A percentile compares a stretch with the other conserved stretches of the same genome.
Conservation (phyloP, 192 early-diverging fungal species). For the Coemansia sp. region DNA sequence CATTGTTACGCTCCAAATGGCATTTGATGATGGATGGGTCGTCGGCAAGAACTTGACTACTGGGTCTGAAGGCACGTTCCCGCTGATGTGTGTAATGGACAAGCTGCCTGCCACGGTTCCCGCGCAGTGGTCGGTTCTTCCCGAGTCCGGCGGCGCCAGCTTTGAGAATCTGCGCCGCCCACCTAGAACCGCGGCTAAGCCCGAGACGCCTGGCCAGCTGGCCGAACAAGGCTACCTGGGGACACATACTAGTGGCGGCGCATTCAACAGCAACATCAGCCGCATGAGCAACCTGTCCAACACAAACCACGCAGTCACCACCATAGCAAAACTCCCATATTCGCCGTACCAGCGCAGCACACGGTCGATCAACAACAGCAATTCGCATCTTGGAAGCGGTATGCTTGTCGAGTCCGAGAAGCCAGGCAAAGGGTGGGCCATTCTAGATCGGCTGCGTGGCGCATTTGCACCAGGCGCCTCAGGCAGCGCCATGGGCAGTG, state of each 20-base stretch:
- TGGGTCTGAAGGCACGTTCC: slow-evolving; percentile 76
- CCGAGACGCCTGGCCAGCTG: slow-evolving; percentile 5
- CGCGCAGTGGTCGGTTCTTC: slow-evolving; percentile 51
- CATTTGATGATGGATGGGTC: slow-evolving; percentile 92
- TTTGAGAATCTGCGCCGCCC: slow-evolving; percentile 32
- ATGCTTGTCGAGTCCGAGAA: slow-evolving; percentile 8
- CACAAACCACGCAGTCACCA: background rate
- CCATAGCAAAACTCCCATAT: slow-evolving; percentile 1
- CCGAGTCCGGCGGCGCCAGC: slow-evolving; percentile 36
- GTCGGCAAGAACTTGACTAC: slow-evolving; percentile 76
- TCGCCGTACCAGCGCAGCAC: slow-evolving; percentile 14
- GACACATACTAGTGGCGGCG: background rate
- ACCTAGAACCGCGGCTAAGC: slow-evolving; percentile 11
- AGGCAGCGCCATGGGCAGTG: background rate
- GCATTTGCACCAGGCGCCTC: slow-evolving; percentile 16
- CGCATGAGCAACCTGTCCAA: slow-evolving; percentile 18
- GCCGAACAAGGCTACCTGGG: background rate
- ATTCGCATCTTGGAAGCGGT: background rate
- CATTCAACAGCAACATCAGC: slow-evolving; percentile 12
- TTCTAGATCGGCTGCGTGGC: slow-evolving; percentile 25
- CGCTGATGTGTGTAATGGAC: slow-evolving; percentile 71
- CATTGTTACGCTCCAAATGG: slow-evolving; percentile 65
- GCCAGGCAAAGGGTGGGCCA: slow-evolving; percentile 11
- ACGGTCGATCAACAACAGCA: slow-evolving; percentile 7
- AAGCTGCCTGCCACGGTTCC: slow-evolving; percentile 37